Evolutionary conservation across 169 alveolate genomes (phyloP).

Genomic region (Perkinsus olseni): DNA sequence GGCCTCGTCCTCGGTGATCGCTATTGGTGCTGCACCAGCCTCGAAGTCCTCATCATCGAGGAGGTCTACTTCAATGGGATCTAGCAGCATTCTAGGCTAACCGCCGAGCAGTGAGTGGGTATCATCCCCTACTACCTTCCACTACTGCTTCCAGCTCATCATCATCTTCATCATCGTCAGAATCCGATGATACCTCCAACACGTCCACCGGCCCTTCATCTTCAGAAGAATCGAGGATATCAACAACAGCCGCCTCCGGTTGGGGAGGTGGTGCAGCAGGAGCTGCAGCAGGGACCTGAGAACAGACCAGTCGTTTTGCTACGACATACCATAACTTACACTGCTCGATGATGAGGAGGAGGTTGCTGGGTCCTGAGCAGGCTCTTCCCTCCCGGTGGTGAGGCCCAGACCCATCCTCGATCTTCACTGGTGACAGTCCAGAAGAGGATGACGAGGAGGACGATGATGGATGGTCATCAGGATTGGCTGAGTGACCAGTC

Average conservation of each 20-base stretch:
- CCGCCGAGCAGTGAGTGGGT: neutral
- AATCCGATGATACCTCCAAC: neutral
- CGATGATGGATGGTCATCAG: too few relatives aligned
- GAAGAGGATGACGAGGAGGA: too few relatives aligned
- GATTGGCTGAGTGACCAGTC: too few relatives aligned
- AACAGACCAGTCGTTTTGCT: neutral
- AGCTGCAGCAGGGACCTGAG: neutral
- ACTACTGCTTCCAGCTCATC: neutral
- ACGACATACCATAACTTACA: too few relatives aligned
- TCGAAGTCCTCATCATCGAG: neutral
- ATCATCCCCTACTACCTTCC: neutral
- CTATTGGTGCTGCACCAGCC: neutral
- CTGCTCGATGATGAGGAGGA: neutral
- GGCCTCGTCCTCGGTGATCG: neutral
- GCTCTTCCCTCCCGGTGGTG: too few relatives aligned
- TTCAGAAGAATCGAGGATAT: neutral
- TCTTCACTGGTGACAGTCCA: too few relatives aligned
- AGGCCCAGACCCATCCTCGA: too few relatives aligned
- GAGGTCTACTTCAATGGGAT: neutral
- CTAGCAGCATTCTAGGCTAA: too few relatives aligned
- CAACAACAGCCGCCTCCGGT: neutral
- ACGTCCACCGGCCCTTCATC: neutral
- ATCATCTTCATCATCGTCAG: neutral
- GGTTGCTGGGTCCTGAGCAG: too few relatives aligned
- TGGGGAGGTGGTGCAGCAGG: neutral